phyloP scores from a whole-genome alignment of 352 stramenopile genomes.

The Phytophthora meadii region DNA sequence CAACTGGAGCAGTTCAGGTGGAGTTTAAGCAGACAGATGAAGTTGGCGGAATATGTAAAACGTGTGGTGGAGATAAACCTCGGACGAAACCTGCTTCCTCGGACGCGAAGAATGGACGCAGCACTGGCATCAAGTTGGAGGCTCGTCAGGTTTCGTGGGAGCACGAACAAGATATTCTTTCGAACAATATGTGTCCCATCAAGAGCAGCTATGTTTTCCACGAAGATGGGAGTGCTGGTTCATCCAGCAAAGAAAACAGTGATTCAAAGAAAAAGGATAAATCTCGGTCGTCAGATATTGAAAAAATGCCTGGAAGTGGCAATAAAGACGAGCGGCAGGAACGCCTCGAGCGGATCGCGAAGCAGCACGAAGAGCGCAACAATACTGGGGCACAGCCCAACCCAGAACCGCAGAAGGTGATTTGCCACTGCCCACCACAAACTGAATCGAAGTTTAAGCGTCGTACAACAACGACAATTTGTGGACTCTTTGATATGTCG shows the following conservation, averaged over 20 bases:
- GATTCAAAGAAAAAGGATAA: slow-evolving; percentile 67
- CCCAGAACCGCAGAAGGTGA: slow-evolving; percentile 32
- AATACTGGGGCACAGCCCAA: slow-evolving; percentile 41
- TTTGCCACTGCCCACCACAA: slow-evolving; percentile 37
- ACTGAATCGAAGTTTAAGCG: slow-evolving; percentile 46
- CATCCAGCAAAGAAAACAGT: slow-evolving; percentile 23
- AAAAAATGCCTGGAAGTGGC: slow-evolving; percentile 75
- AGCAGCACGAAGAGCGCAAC: slow-evolving; percentile 75
- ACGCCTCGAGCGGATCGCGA: slow-evolving; percentile 68
- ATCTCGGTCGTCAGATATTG: slow-evolving; percentile 44
- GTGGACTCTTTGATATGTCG: slow-evolving; percentile 83
- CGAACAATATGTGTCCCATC: slow-evolving; percentile 69
- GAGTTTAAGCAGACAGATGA: slow-evolving; percentile 59
- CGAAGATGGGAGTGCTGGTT: slow-evolving; percentile 44
- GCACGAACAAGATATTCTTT: slow-evolving; percentile 66
- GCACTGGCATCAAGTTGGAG: slow-evolving; percentile 39
- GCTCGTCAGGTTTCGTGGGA: slow-evolving; percentile 65
- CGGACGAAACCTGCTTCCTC: slow-evolving; percentile 27
- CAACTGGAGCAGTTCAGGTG: slow-evolving; percentile 61
- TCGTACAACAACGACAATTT: slow-evolving; percentile 53
- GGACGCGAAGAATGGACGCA: slow-evolving; percentile 34
- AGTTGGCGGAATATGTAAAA: slow-evolving; percentile 45
- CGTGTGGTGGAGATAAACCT: slow-evolving; percentile 68
- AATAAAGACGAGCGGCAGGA: slow-evolving; percentile 78
- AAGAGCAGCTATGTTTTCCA: slow-evolving; percentile 85